Evolutionary conservation across 1,284 basidiomycete genomes (phyloP), one percentile per base, ranked within the genome.

Genomic region (Dichomitus squalens): DNA sequence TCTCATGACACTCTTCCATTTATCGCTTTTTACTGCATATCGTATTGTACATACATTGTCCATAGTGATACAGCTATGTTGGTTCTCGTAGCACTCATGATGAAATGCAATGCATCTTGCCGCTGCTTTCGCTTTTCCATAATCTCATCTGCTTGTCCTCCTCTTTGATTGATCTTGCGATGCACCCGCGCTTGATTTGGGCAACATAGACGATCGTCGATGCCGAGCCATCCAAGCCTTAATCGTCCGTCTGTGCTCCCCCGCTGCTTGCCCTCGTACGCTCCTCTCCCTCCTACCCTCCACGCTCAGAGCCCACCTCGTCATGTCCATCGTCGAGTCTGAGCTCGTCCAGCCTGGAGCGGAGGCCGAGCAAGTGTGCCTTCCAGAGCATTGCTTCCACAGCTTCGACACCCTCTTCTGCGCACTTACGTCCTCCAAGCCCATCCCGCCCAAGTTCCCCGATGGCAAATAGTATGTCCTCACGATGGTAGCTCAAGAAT

Each of bases 381-480:
- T 73, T 9, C 81, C 79, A 35, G 85, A 90, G 64, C 90, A 93
- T 70, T 90, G 88, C 69, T 92, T 83, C 68, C 81, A 90, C 71
- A 88, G 88, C 48, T 93, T 92, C 68, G 91, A 93, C 71, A 76
- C 87, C 29, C 77, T 93, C 53, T 92, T 88, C 72, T 92, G 89
- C 68, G 78, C 82, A 20, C 81, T 93, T 64, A 85, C 84, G 4
- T 70, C 69, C 35, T 79, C 76, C 51, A 70, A 74, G 35, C 83
- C 85, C 6, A 76, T 90, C 52, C 66, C 78, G 18, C 83, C 88
- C 40, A 69, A 72, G 57, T 91, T 92, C 67, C 71, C 79, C 21
- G 82, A 92, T 66, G 83, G 86, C 58, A 87, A 89, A 73, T 90
- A 84, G 90, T 92, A 70, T 66, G 87, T 68, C 34, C 12, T 27